Conservation (phyloP, 2,329 filamentous ascomycete genomes). For the Xylaria multiplex region DNA sequence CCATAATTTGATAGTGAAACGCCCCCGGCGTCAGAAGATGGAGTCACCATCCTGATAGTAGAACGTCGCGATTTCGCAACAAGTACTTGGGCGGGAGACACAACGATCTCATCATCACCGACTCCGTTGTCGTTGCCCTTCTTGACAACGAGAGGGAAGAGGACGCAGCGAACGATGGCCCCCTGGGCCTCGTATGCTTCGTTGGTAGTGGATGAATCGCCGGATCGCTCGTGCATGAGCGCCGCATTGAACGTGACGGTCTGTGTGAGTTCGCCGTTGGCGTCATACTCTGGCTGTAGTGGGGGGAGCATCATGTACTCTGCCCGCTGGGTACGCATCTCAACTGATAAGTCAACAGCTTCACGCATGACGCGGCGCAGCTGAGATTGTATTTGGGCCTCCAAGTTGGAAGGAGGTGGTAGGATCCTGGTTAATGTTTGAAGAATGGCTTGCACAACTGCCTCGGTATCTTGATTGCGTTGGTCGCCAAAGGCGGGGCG, state of each 20-base stretch:
- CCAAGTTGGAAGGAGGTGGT: constrained; percentile 83
- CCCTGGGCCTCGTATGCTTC: constrained; percentile 81
- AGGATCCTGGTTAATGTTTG: constrained; percentile 84
- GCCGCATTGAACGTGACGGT: constrained; percentile 92
- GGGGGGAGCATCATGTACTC: constrained; percentile 99
- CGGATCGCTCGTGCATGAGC: constrained; percentile 92
- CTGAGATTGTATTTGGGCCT: constrained; percentile 82
- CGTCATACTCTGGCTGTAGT: constrained; percentile 92
- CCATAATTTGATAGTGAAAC: constrained; percentile 49
- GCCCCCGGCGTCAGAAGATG: constrained; percentile 64
- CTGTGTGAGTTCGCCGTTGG: constrained; percentile 86
- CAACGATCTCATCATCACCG: constrained; percentile 93
- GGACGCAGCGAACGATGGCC: constrained; percentile 86
- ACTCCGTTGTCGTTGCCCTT: constrained; percentile 89
- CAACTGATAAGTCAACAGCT: constrained; percentile 89
- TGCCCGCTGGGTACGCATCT: constrained; percentile 96
- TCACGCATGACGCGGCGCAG: constrained; percentile 87
- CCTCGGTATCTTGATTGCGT: constrained; percentile 89
- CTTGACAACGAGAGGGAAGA: constrained; percentile 97
- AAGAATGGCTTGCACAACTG: constrained; percentile 92
- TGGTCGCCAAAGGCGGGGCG: constrained; percentile 83
- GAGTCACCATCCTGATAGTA: constrained; percentile 54
- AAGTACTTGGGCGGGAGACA: constrained; percentile 93
- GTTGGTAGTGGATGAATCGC: constrained; percentile 70
- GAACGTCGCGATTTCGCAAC: constrained; percentile 66